phyloP scores from a whole-genome alignment of 1,139 yeast genomes.

The Yamadazyma oceani region DNA sequence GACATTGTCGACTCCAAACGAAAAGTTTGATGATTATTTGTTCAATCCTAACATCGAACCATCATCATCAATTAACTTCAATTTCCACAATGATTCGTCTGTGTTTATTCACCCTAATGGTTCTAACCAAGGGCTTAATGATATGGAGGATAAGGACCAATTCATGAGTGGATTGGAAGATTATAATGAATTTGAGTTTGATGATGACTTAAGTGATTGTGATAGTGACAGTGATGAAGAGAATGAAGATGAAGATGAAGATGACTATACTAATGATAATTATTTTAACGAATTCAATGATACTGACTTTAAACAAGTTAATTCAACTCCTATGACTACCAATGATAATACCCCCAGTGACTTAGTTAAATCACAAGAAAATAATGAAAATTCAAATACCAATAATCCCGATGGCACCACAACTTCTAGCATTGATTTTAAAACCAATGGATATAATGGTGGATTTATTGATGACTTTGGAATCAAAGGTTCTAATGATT shows the following conservation, averaged over 20 bases:
- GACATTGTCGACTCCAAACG: conserved; percentile 25
- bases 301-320: not conserved
- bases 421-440: not conserved
- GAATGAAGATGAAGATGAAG: conserved; percentile 13
- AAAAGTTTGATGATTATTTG: conserved; percentile 33
- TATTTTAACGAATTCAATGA: conserved; percentile 5
- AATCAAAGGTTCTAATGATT: conserved; percentile 5
- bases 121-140: conserved; percentile 21
- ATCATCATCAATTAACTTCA: conserved; percentile 34
- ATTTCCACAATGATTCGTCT: conserved; percentile 26
- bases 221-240: conserved; percentile 13
- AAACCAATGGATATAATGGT: conserved; percentile 3
- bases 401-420: not conserved
- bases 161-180: conserved; percentile 35
- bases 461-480: conserved; percentile 13
- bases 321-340: conserved; percentile 1
- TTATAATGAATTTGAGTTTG: conserved; percentile 25
- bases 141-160: conserved; percentile 32
- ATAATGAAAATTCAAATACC: not conserved
- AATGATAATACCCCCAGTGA: conserved; percentile 1
- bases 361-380: not conserved
- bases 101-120: conserved; percentile 28
- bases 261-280: conserved; percentile 7
- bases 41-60: conserved; percentile 48
- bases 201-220: conserved; percentile 16